Evolutionary conservation across 2,329 filamentous ascomycete species (phyloP), one percentile per base, ranked within the genome.

Genomic region (Cyanodermella asteris): DNA sequence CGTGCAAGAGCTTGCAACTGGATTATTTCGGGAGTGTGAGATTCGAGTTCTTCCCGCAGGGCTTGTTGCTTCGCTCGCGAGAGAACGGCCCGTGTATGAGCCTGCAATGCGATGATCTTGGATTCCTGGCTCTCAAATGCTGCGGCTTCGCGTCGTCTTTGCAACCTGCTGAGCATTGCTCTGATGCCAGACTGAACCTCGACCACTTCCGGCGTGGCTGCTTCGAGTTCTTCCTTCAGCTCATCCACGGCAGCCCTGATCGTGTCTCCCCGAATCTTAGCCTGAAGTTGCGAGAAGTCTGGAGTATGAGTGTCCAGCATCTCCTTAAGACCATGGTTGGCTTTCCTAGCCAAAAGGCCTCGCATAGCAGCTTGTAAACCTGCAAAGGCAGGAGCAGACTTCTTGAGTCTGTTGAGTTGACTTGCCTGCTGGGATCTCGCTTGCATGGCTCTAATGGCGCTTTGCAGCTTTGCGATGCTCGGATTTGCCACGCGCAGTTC

Each of bases 1-100:
- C 84, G 67, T 16, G 69, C 60, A 6, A 82, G 52, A 15, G 69
- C 68, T 47, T 97, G 87, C 3, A 93, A 56, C 16, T 68, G 53
- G 13, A 67, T 51, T 19, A 82, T 64, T 31, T 70, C 63, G 1
- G 66, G 55, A 18, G 72, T 66, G 36, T 77, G 65, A 2, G 68
- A 65, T 25, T 69, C 55, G 14, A 94, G 63, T 20, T 75, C 61
- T 10, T 71, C 64, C 9, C 91, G 59, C 22, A 84, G 56, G 3
- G 59, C 54, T 23, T 53, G 50, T 18, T 73, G 63, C 22, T 62
- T 47, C 31, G 69, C 55, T 28, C 78, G 64, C 36, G 60, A 60
- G 10, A 72, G 44, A 36, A 56, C 65, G n/a, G 72, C 77, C 34
- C 76, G 62, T 14, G 64, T 61, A 22, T 61, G 54, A 12, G 68